Percentiles rank a stretch among this genome's conserved stretches.
These are phyloP conservation scores for Penicillium chermesinum DNA, from an alignment of 495 filamentous ascomycete genomes.

Conservation along the genomic window DNA sequence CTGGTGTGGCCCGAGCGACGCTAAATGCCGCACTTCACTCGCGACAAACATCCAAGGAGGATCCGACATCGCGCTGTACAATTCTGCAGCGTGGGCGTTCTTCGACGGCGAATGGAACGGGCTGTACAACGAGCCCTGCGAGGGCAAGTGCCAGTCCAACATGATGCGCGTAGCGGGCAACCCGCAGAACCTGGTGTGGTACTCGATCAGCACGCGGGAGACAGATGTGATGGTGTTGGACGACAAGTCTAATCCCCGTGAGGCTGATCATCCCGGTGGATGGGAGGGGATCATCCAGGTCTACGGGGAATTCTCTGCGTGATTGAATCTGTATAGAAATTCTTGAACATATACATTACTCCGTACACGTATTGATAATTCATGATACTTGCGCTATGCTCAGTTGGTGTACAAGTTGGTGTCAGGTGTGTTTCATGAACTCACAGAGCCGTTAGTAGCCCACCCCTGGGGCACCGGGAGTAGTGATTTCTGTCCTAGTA, in stretches of 20 bases:
- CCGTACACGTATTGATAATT: background rate
- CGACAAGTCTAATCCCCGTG: conserved; percentile 25
- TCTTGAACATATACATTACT: conserved; percentile 6
- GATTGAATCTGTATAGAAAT: conserved; percentile 1
- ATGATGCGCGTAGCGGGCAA: conserved; percentile 34
- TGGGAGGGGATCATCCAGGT: conserved; percentile 53
- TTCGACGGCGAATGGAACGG: conserved; percentile 40
- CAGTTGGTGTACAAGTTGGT: too few species aligned
- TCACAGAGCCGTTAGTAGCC: too few species aligned
- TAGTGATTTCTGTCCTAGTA: too few species aligned
- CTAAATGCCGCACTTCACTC: conserved; percentile 38
- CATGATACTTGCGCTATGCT: background rate
- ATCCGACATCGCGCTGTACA: conserved; percentile 49
- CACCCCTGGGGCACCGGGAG: too few species aligned
- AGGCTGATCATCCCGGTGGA: conserved; percentile 44
- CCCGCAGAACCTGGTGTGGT: conserved; percentile 34
- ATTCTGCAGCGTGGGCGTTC: conserved; percentile 49
- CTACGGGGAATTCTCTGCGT: conserved; percentile 25
- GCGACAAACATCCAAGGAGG: conserved; percentile 36
- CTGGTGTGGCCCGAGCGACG: conserved; percentile 29
- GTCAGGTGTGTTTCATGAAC: too few species aligned
- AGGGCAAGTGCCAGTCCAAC: conserved; percentile 39
- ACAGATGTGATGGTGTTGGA: conserved; percentile 40
- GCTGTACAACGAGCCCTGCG: conserved; percentile 29
- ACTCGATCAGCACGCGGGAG: conserved; percentile 36